Percentiles rank a stretch among this genome's conserved stretches.
Evolutionary conservation across 768 basidiomycete species (phyloP).

Genomic region (Butyriboletus loyo): DNA sequence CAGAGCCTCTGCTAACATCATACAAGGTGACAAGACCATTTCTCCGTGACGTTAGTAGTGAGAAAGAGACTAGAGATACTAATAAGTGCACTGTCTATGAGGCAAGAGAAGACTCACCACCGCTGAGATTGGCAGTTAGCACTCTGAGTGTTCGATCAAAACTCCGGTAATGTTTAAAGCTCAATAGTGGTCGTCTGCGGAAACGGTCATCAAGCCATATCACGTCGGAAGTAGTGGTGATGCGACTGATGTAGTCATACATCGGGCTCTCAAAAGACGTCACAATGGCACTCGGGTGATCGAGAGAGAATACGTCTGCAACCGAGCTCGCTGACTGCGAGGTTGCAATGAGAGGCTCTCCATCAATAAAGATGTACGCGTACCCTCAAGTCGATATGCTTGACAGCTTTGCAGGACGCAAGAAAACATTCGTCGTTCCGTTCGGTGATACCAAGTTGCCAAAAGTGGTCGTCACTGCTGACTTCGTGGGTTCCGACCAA

Average conservation of each 20-base stretch:
- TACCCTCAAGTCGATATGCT: slow-evolving; percentile 58
- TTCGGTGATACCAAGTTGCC: slow-evolving; percentile 45
- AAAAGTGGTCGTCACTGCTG: slow-evolving; percentile 39
- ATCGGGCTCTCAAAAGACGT: slow-evolving; percentile 51
- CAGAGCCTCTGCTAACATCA: slow-evolving; percentile 46
- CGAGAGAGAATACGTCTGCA: slow-evolving; percentile 35
- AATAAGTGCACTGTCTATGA: neutral
- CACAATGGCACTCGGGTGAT: slow-evolving; percentile 38
- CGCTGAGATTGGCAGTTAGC: slow-evolving; percentile 35
- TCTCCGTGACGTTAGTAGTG: slow-evolving; percentile 57
- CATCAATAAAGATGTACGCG: slow-evolving; percentile 8
- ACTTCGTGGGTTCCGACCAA: slow-evolving; percentile 9
- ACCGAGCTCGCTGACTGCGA: slow-evolving; percentile 30
- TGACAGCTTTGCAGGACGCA: slow-evolving; percentile 43
- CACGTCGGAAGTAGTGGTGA: slow-evolving; percentile 60
- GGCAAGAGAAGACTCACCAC: slow-evolving; percentile 26
- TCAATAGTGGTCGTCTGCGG: slow-evolving; percentile 54
- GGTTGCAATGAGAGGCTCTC: slow-evolving; percentile 4
- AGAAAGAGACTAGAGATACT: slow-evolving; percentile 41
- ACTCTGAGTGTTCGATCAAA: slow-evolving; percentile 56
- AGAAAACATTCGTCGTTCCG: slow-evolving; percentile 41
- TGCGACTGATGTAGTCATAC: slow-evolving; percentile 44
- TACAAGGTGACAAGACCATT: slow-evolving; percentile 63
- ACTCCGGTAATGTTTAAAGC: slow-evolving; percentile 57
- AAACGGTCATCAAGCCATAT: slow-evolving; percentile 70